Conservation (phyloP, 352 stramenopile species). For the Phytophthora megakarya region DNA sequence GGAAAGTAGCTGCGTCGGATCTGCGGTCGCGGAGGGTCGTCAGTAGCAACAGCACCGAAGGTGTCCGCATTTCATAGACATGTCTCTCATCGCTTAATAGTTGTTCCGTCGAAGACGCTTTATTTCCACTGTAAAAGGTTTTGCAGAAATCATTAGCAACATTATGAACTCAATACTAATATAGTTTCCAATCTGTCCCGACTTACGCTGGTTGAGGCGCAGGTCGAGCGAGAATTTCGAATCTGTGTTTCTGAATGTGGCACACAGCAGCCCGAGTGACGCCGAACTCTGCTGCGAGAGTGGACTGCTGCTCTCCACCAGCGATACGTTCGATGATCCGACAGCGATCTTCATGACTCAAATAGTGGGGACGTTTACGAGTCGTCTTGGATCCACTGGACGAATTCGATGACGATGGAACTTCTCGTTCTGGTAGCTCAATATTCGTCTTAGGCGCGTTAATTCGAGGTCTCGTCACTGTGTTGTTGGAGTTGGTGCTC, state of each 20-base stretch:
- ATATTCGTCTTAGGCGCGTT: background rate
- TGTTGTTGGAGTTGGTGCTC: background rate
- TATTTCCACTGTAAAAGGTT: background rate
- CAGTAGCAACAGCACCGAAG: background rate
- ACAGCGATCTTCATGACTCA: slow-evolving; percentile 5
- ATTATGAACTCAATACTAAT: background rate
- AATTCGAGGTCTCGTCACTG: background rate
- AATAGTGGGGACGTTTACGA: slow-evolving; percentile 6
- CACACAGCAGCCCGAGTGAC: slow-evolving; percentile 5
- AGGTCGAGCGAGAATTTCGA: background rate
- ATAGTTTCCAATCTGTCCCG: background rate
- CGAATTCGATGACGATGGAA: background rate
- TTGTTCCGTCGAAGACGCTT: background rate
- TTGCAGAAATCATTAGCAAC: background rate
- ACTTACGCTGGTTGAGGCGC: background rate
- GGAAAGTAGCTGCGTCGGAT: background rate
- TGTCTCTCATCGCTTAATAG: background rate
- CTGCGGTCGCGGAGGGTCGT: background rate
- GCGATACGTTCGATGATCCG: slow-evolving; percentile 4
- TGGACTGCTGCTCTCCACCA: background rate
- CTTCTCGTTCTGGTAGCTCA: background rate
- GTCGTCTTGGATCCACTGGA: background rate
- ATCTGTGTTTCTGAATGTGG: slow-evolving; percentile 4
- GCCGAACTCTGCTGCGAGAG: slow-evolving; percentile 3
- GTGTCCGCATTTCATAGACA: background rate